phyloP scores from a whole-genome alignment of 1,139 yeast species.

The Meyerozyma elateridarum region DNA sequence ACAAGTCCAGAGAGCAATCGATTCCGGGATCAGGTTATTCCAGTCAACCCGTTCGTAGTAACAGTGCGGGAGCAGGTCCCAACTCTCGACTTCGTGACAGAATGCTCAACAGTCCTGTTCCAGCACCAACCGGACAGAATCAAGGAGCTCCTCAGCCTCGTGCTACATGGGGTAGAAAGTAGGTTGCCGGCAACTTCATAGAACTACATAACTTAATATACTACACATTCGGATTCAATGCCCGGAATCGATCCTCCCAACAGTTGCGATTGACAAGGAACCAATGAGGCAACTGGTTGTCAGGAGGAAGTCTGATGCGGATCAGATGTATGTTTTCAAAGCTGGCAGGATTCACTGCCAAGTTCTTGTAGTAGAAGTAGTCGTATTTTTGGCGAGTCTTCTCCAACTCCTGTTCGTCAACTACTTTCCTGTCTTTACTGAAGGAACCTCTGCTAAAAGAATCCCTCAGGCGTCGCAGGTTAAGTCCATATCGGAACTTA shows the following conservation, averaged over 20 bases:
- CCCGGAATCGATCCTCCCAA: slow-evolving; percentile 46
- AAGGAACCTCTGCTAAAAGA: slow-evolving; percentile 2
- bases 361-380: slow-evolving; percentile 35
- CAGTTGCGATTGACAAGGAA: slow-evolving; percentile 54
- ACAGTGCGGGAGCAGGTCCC: slow-evolving; percentile 27
- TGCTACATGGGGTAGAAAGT: slow-evolving; percentile 28
- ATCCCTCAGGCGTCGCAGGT: neutral
- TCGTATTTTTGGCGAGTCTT: slow-evolving; percentile 23
- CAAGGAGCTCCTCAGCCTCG: slow-evolving; percentile 10
- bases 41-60: slow-evolving; percentile 23
- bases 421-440: slow-evolving; percentile 4
- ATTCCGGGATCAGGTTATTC: slow-evolving; percentile 33
- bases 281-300: slow-evolving; percentile 66
- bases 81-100: slow-evolving; percentile 30
- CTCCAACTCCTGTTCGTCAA: slow-evolving; percentile 13
- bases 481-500: slow-evolving; percentile 1
- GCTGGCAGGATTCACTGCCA: slow-evolving; percentile 24
- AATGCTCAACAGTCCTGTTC: slow-evolving; percentile 21
- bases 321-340: slow-evolving; percentile 37
- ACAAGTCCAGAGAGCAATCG: slow-evolving; percentile 40
- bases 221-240: slow-evolving; percentile 6
- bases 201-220: no score
- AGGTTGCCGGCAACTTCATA: slow-evolving; percentile 5
- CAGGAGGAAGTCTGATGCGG: slow-evolving; percentile 55
- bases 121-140: slow-evolving; percentile 4